These are phyloP conservation scores for Leucocoprinus sp. DNA, from an alignment of 768 basidiomycete species.

Conservation along the genomic window DNA sequence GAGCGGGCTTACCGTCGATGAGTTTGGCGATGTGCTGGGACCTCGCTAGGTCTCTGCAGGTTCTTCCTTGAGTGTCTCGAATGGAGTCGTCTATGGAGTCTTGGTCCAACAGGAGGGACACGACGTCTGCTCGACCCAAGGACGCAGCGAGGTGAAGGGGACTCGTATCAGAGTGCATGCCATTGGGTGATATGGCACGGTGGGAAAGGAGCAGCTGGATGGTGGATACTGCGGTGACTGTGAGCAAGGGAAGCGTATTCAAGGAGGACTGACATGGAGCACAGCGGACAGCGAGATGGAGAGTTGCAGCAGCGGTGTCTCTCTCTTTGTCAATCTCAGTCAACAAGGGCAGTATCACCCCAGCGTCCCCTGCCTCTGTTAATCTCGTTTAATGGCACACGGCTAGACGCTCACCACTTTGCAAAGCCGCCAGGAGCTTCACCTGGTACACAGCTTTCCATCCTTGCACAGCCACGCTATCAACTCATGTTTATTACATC, in stretches of 20 bases:
- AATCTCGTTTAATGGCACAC: neutral
- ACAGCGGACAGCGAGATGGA: constrained; percentile 80
- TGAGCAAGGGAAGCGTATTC: neutral
- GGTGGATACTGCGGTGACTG: constrained; percentile 45
- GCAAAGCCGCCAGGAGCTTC: constrained; percentile 53
- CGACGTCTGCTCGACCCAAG: constrained; percentile 63
- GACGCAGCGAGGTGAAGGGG: constrained; percentile 62
- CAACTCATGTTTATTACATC: no score
- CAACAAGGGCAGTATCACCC: constrained; percentile 76
- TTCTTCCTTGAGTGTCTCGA: constrained; percentile 57
- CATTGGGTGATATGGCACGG: constrained; percentile 73
- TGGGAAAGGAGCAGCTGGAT: constrained; percentile 61
- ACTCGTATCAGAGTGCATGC: constrained; percentile 68
- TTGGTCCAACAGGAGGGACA: constrained; percentile 71
- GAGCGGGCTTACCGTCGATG: constrained; percentile 51
- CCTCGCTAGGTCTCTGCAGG: constrained; percentile 65
- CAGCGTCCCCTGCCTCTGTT: constrained; percentile 52
- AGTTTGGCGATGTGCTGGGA: constrained; percentile 55
- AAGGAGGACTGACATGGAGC: constrained; percentile 35
- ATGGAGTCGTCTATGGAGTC: constrained; percentile 73
- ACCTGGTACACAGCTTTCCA: constrained; percentile 31
- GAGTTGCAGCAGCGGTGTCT: constrained; percentile 65
- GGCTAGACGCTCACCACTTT: constrained; percentile 38
- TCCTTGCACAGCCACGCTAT: no score
- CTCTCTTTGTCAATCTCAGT: constrained; percentile 64